These are phyloP conservation scores for Psilocybe tampanensis DNA, from an alignment of 768 basidiomycete species.

Conservation along the genomic window DNA sequence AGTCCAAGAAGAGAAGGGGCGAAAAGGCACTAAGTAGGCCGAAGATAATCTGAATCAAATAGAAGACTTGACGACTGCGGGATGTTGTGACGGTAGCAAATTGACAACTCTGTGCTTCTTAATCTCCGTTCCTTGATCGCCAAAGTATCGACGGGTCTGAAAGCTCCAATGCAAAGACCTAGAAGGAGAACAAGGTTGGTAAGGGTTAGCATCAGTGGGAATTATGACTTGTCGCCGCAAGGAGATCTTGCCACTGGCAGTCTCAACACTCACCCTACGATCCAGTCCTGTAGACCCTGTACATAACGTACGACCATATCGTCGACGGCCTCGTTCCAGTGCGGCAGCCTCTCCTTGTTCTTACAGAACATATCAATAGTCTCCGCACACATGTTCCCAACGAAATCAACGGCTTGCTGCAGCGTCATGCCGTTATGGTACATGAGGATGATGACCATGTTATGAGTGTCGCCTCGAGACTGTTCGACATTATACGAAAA, in stretches of 20 bases:
- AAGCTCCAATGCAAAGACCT: slow-evolving; percentile 75
- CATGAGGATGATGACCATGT: slow-evolving; percentile 76
- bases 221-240: too few relatives aligned
- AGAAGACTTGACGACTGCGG: background rate
- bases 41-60: background rate
- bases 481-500: slow-evolving; percentile 80
- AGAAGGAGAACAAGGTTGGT: background rate
- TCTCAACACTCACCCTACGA: slow-evolving; percentile 55
- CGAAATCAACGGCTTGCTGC: slow-evolving; percentile 64
- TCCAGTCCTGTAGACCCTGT: slow-evolving; percentile 69
- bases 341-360: slow-evolving; percentile 51
- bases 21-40: background rate
- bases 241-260: background rate
- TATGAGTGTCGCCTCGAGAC: slow-evolving; percentile 67
- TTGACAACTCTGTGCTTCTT: slow-evolving; percentile 56
- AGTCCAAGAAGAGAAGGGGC: too few relatives aligned
- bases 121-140: slow-evolving; percentile 51
- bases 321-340: slow-evolving; percentile 65
- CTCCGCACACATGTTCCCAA: slow-evolving; percentile 61
- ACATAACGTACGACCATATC: slow-evolving; percentile 59
- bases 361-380: slow-evolving; percentile 55
- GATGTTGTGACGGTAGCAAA: slow-evolving; percentile 40
- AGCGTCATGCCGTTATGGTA: slow-evolving; percentile 55
- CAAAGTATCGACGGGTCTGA: slow-evolving; percentile 70
- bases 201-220: too few relatives aligned